Evolutionary conservation across 108 stramenopile genomes (phyloP), one percentile per base, ranked within the genome.

Genomic region (Fistulifera pelliculosa): DNA sequence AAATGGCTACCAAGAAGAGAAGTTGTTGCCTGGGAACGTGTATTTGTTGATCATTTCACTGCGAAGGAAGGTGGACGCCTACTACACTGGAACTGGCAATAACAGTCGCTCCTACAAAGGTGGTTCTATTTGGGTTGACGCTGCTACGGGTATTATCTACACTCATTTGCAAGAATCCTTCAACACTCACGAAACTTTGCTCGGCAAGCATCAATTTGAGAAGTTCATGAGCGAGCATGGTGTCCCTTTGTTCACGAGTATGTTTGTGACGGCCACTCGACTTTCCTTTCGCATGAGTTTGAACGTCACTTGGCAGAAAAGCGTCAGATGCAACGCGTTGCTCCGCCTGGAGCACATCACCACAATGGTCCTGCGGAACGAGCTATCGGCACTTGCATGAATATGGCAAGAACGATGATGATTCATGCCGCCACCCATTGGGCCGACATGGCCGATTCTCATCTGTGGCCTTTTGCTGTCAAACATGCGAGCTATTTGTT

Each of bases 11-110:
- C 0, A 53, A 40, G 23, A 49, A 0, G 54, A 60, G 6, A 27
- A 68, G 0, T 54, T 72, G 1, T 31, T 52, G 17, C 71, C 77
- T 40, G 72, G 72, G 44, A 72, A 10, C 13, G 42, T 14, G 61
- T 78, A 13, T 67, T 58, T n/a, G 62, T 73, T 22, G 77, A 78
- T 39, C 69, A 66, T 28, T 73, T 64, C 24, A 66, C 22, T 66
- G 49, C 23, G 21, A 51, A 49, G 8, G n/a, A 26, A 19, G 74
- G 74, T 15, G 61, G 69, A 6, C 60, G 60, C 0, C 54, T 62
- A 5, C 31, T 3, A 35, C 6, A 6, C 31, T 35, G 31, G 31
- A 3, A 35, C 31, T 35, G 31, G 31, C 31, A 8, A 6, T 8
- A 8, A 8, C 3, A 8, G 31, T 6, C 3, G 8, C 31, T 6